A percentile compares a stretch with the other conserved stretches of the same genome.
Evolutionary conservation across 2,329 filamentous ascomycete genomes (phyloP).

Genomic region (Grosmannia clavigera): DNA sequence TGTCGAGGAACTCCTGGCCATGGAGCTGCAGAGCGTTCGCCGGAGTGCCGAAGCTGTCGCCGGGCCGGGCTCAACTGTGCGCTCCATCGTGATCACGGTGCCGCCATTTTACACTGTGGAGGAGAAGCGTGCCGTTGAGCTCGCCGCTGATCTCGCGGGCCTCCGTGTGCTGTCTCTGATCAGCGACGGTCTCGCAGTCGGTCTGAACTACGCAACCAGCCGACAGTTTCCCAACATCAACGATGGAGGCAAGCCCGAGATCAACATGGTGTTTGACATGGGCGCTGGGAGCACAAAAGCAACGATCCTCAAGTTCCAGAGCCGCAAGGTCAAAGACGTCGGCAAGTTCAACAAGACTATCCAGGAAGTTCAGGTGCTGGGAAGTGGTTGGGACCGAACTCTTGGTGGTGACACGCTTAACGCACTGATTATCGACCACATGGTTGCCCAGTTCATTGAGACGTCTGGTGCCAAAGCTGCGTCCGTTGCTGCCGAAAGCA

Average conservation of each 20-base stretch:
- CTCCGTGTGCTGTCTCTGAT: slow-evolving; percentile 75
- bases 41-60: slow-evolving; percentile 78
- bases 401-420: slow-evolving; percentile 88
- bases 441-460: slow-evolving; percentile 67
- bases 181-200: slow-evolving; percentile 83
- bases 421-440: slow-evolving; percentile 76
- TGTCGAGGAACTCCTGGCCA: slow-evolving; percentile 88
- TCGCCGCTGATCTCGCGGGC: slow-evolving; percentile 78
- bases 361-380: slow-evolving; percentile 84
- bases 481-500: slow-evolving; percentile 46
- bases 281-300: slow-evolving; percentile 89
- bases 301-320: slow-evolving; percentile 80
- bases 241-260: slow-evolving; percentile 75
- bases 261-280: slow-evolving; percentile 95
- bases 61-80: slow-evolving; percentile 59
- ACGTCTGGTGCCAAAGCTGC: slow-evolving; percentile 55
- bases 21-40: slow-evolving; percentile 88
- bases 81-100: slow-evolving; percentile 77
- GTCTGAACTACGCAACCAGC: slow-evolving; percentile 86
- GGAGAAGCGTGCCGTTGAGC: slow-evolving; percentile 74
- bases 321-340: slow-evolving; percentile 76
- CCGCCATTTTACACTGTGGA: slow-evolving; percentile 83
- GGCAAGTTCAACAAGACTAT: slow-evolving; percentile 93
- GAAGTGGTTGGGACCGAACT: slow-evolving; percentile 76
- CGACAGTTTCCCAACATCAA: slow-evolving; percentile 78